phyloP scores from a whole-genome alignment of 805 yeast genomes.

The Ogataea corticis region DNA sequence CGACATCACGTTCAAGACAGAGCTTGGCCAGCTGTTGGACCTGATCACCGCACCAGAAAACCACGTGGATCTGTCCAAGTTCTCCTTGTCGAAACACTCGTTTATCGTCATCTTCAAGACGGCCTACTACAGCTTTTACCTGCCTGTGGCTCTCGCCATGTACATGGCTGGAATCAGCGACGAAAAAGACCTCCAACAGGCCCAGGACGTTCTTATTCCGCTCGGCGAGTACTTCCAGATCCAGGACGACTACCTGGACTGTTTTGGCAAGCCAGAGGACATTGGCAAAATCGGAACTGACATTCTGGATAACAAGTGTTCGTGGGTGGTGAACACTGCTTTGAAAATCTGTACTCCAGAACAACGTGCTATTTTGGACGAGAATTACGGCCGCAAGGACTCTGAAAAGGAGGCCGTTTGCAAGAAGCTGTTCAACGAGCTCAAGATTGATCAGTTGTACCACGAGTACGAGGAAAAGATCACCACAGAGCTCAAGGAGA shows the following conservation, averaged over 20 bases:
- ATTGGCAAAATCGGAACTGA: constrained; percentile 99
- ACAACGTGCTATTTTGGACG: constrained; percentile 81
- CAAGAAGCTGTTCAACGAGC: constrained; percentile 71
- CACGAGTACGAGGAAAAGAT: constrained; percentile 78
- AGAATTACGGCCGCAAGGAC: constrained; percentile 87
- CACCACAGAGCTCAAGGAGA: constrained; percentile 60
- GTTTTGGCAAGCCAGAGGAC: constrained; percentile 95
- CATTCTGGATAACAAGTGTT: constrained; percentile 96
- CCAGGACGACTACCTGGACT: constrained; percentile 95
- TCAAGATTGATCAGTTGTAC: constrained; percentile 71
- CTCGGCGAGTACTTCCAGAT: constrained; percentile 98
- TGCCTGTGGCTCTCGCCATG: constrained; percentile 98
- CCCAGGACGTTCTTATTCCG: constrained; percentile 82
- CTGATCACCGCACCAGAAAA: constrained; percentile 97
- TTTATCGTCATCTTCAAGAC: constrained; percentile 96
- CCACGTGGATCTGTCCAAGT: constrained; percentile 82
- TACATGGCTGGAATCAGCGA: constrained; percentile 77
- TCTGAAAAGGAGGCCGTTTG: constrained; percentile 63
- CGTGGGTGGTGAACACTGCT: constrained; percentile 96
- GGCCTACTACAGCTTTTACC: constrained; percentile 94
- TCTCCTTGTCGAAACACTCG: constrained; percentile 85
- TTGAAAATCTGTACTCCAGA: constrained; percentile 72
- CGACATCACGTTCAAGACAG: constrained; percentile 96
- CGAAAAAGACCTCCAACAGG: constrained; percentile 81
- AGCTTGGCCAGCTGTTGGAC: constrained; percentile 93